Conservation (phyloP, 2,329 filamentous ascomycete genomes). For the Claviceps arundinis region DNA sequence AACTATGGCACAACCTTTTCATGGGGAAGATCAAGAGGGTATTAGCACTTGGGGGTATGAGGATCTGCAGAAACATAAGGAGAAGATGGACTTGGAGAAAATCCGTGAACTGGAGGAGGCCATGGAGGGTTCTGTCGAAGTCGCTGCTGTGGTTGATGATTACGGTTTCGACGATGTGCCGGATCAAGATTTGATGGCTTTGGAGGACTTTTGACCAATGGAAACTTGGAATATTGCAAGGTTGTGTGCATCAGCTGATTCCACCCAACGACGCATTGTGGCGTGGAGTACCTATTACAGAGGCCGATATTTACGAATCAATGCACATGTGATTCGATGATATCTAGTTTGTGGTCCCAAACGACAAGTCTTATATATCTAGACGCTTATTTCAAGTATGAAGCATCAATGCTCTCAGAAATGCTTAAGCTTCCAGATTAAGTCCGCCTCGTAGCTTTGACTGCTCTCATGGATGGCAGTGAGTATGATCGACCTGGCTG, state of each 20-base stretch:
- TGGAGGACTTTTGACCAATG: conserved; percentile 21
- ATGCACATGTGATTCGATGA: not conserved
- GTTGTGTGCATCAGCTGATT: not conserved
- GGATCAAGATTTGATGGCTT: conserved; percentile 43
- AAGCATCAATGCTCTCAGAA: not conserved
- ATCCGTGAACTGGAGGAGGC: conserved; percentile 47
- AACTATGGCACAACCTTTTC: conserved; percentile 86
- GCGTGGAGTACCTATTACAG: not conserved
- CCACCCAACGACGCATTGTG: not conserved
- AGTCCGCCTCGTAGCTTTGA: conserved; percentile 35
- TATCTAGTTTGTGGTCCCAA: not conserved
- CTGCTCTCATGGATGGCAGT: conserved; percentile 43
- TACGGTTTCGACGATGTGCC: conserved; percentile 40
- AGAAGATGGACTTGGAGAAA: conserved; percentile 55
- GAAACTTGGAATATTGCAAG: not conserved
- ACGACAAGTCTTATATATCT: not conserved
- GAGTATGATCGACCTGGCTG: conserved; percentile 50
- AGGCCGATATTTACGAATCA: not conserved
- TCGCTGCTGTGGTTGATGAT: conserved; percentile 18
- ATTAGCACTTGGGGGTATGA: conserved; percentile 82
- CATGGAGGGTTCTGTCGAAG: conserved; percentile 14
- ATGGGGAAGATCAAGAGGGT: conserved; percentile 70
- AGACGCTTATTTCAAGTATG: not conserved
- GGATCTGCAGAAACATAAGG: conserved; percentile 67
- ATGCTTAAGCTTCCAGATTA: conserved; percentile 5